Evolutionary conservation across 768 basidiomycete genomes (phyloP), one percentile per base, ranked within the genome.

Genomic region (Pilatotrama ljubarskyi): DNA sequence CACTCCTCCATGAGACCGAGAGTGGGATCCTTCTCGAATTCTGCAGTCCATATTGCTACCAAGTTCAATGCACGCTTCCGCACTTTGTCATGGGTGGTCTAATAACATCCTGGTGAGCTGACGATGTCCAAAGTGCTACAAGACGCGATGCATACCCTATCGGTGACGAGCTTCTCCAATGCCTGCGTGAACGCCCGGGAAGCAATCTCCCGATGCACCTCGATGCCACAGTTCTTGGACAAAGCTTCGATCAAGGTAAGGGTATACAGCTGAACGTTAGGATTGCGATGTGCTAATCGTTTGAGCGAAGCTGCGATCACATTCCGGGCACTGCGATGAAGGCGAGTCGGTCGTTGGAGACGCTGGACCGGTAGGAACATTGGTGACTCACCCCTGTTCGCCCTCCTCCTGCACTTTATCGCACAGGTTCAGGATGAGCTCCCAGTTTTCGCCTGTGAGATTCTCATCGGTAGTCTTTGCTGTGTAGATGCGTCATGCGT

Each of bases 391-490:
- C 95, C 95, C 95, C 47, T 82, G 75, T 69, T 88, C 85, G 2
- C 92, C 90, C 64, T 99, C 96, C 13, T 95, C 94, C 29, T 82
- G 79, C 6, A 99, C 95, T 75, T 97, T 97, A 78, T 99, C 97
- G 67, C 95, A 97, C n/a, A 98, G 74, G 67, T 91, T 93, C 49
- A 98, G 71, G 63, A 95, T 93, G 59, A 94, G 79, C 71, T 95
- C 95, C 97, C 97, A 99, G 74, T 97, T 92, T 77, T 97, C 96
- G 55, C 82, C 80, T 0, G 95, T 95, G 59, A 95, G 79, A 73
- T 94, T 95, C 83, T 98, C 97, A 73, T 95, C 93, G n/a, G 97
- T 99, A 35, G 96, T 91, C 76, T 97, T 96, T 68, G 75, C 95
- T 97, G 74, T 32, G 4, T 22, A 35, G 8, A 62, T 24, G 37